Percentiles rank a stretch among this genome's conserved stretches.
phyloP scores from a whole-genome alignment of 139 green algal genomes.

The Tetratostichococcus sp. region DNA sequence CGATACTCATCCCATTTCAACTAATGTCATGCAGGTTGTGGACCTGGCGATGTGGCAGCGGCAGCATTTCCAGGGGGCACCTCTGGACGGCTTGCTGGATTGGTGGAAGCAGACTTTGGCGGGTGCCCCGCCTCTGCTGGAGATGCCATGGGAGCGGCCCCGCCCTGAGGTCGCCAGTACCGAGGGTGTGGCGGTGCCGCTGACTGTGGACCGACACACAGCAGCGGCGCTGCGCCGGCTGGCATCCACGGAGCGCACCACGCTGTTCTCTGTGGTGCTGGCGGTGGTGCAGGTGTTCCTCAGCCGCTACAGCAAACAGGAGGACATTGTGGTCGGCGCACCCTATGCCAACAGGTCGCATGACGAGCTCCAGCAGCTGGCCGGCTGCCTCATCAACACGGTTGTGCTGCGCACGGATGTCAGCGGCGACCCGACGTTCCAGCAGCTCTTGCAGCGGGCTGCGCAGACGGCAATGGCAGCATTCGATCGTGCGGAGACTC shows the following conservation, averaged over 20 bases:
- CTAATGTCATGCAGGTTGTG: too few relatives aligned
- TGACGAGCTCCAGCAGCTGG: neutral
- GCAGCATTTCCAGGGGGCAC: neutral
- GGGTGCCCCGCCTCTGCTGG: neutral
- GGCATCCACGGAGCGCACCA: too few relatives aligned
- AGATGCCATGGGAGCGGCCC: neutral
- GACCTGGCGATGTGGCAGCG: too few relatives aligned
- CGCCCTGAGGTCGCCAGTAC: neutral
- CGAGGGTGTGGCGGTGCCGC: too few relatives aligned
- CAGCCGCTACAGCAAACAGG: neutral
- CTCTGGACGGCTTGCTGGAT: neutral
- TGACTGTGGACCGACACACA: too few relatives aligned
- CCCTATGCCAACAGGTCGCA: neutral
- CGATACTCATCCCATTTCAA: too few relatives aligned
- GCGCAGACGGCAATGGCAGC: neutral
- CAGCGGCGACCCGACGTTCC: constrained; percentile 1
- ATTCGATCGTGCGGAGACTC: neutral
- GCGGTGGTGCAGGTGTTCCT: neutral
- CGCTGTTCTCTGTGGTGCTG: neutral
- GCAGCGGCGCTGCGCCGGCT: too few relatives aligned
- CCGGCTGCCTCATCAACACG: constrained; percentile 18
- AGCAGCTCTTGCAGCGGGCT: neutral
- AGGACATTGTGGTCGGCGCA: neutral
- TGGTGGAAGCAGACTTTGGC: neutral
- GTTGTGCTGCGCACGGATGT: neutral